Evolutionary conservation across 257 asterid species (phyloP).

Genomic region (Solanum lignicaule): DNA sequence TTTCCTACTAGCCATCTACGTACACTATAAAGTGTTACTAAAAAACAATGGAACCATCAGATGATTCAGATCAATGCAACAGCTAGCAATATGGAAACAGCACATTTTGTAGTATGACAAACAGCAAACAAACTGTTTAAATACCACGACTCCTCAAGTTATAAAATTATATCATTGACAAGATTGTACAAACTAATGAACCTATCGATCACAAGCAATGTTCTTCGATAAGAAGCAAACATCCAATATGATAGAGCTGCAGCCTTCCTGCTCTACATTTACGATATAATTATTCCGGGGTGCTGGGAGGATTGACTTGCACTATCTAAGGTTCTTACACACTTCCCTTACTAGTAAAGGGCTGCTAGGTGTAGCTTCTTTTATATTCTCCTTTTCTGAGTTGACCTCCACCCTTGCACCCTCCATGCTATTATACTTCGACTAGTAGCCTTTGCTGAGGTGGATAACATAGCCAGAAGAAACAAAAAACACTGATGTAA

Average conservation of each 20-base stretch:
- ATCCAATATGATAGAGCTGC: not conserved
- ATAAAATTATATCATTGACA: not conserved
- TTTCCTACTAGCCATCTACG: constrained; percentile 95
- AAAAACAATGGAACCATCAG: constrained; percentile 9
- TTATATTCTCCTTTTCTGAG: not conserved
- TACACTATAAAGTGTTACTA: constrained; percentile 61
- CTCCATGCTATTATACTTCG: not conserved
- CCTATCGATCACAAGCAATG: not conserved
- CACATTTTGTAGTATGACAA: not conserved
- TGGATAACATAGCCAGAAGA: not conserved
- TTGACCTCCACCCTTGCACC: not conserved
- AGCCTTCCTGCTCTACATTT: not conserved
- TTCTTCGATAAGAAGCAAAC: not conserved
- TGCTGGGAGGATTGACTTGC: not conserved
- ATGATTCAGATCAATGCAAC: not conserved
- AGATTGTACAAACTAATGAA: not conserved
- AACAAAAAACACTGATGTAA: not conserved
- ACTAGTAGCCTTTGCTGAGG: not conserved
- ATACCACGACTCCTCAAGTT: not conserved
- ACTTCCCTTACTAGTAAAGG: not conserved
- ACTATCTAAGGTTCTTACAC: not conserved
- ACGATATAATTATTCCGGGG: not conserved
- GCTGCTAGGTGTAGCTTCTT: not conserved
- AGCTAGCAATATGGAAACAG: not conserved
- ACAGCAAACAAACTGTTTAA: not conserved